Conservation (phyloP, 2,329 filamentous ascomycete species). For the Macroventuria anomochaeta region DNA sequence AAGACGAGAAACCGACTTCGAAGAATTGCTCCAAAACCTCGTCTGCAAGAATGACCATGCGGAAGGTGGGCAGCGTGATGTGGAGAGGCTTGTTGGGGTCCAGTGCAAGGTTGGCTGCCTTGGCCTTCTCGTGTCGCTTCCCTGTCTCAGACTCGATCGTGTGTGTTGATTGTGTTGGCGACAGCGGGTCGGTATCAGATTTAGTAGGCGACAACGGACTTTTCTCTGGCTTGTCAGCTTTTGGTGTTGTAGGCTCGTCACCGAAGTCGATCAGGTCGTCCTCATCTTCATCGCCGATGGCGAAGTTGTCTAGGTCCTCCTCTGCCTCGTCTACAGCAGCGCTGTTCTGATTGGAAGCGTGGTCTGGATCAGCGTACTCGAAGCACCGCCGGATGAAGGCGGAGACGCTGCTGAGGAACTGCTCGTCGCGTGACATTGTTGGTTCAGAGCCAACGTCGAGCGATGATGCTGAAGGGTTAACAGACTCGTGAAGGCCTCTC, state of each 20-base stretch:
- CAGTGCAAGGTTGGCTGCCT: slow-evolving; percentile 85
- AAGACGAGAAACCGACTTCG: slow-evolving; percentile 91
- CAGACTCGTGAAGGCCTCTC: slow-evolving; percentile 78
- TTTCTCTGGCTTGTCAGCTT: slow-evolving; percentile 31
- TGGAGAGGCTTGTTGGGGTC: slow-evolving; percentile 92
- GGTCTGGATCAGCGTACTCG: slow-evolving; percentile 95
- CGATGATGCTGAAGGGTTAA: slow-evolving; percentile 69
- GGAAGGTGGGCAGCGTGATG: slow-evolving; percentile 95
- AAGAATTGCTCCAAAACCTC: slow-evolving; percentile 97
- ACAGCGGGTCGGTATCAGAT: slow-evolving; percentile 36
- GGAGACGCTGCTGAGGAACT: slow-evolving; percentile 89
- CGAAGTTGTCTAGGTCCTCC: slow-evolving; percentile 64
- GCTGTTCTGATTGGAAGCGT: slow-evolving; percentile 62
- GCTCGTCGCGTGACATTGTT: slow-evolving; percentile 73
- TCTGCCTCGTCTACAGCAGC: slow-evolving; percentile 36
- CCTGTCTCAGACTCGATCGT: slow-evolving; percentile 34
- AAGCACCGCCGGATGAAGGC: slow-evolving; percentile 97
- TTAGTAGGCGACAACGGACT: slow-evolving; percentile 35
- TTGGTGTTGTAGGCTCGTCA: slow-evolving; percentile 46
- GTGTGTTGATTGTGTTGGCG: slow-evolving; percentile 32
- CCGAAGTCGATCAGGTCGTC: slow-evolving; percentile 68
- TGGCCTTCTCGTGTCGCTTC: slow-evolving; percentile 60
- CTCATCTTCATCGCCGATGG: slow-evolving; percentile 73
- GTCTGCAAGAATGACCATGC: slow-evolving; percentile 97
- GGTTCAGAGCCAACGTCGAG: slow-evolving; percentile 56